Evolutionary conservation across 495 filamentous ascomycete species (phyloP).

Genomic region (Penicillium samsonianum): DNA sequence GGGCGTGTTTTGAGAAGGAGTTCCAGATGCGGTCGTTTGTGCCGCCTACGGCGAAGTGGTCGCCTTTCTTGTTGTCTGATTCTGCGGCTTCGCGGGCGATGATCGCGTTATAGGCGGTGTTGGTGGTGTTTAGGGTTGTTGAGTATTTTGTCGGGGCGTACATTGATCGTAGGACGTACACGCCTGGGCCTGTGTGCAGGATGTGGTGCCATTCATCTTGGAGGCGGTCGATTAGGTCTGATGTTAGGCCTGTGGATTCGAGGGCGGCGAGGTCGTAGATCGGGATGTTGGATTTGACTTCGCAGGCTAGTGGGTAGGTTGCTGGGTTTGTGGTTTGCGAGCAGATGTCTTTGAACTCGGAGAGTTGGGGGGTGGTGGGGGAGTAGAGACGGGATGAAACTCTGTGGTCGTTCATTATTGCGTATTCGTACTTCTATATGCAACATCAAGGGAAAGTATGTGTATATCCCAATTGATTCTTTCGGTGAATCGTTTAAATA

Average conservation of each 20-base stretch:
- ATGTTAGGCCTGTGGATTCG: slow-evolving; percentile 20
- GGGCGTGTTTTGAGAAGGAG: slow-evolving; percentile 56
- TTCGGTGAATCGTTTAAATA: slow-evolving; percentile 13
- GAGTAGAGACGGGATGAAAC: slow-evolving; percentile 31
- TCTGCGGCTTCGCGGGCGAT: slow-evolving; percentile 38
- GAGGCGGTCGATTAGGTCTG: slow-evolving; percentile 29
- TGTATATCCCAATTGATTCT: not conserved
- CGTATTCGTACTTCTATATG: not conserved
- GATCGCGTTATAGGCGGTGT: slow-evolving; percentile 47
- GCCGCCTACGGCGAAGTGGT: slow-evolving; percentile 54
- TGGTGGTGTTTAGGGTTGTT: slow-evolving; percentile 38
- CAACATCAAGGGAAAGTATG: not conserved
- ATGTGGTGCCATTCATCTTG: slow-evolving; percentile 60
- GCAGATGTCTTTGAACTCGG: slow-evolving; percentile 47
- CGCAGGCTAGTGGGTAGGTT: slow-evolving; percentile 46
- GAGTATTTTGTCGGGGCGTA: slow-evolving; percentile 33
- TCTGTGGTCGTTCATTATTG: slow-evolving; percentile 15
- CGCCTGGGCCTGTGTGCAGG: slow-evolving; percentile 52
- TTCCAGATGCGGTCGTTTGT: slow-evolving; percentile 60
- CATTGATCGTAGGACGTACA: slow-evolving; percentile 52
- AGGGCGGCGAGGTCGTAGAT: slow-evolving; percentile 49
- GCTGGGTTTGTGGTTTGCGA: slow-evolving; percentile 33
- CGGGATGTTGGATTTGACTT: slow-evolving; percentile 49
- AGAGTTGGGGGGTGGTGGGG: slow-evolving; percentile 22
- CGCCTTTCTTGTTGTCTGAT: slow-evolving; percentile 38